Evolutionary conservation across 1,284 basidiomycete species (phyloP), one percentile per base, ranked within the genome.

Genomic region (Rhodotorula sp.): DNA sequence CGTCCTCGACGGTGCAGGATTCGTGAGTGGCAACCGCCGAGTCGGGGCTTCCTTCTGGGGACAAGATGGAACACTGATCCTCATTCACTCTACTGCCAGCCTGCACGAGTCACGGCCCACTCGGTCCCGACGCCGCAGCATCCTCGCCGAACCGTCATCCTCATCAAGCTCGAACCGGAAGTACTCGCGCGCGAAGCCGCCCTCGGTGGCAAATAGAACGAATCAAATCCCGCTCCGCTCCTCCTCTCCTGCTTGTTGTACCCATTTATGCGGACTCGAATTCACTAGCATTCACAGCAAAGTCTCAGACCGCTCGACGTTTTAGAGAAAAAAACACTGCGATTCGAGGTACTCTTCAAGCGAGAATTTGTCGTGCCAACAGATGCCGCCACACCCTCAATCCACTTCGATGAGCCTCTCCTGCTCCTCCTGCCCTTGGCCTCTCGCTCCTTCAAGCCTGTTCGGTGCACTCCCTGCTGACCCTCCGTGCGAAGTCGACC

Each of bases 81-180:
- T 14, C 42, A 4, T 4, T 4, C n/a, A 10, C 10, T 20, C n/a
- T n/a, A 37, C 8, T 15, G 26, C 12, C 79, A 98, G 95, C 95
- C 95, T 18, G 93, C 95, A 4, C 86, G 95, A 75, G 96, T 99
- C 22, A 99, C 96, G 0, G 94, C 96, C 0, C 96, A 99, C 80
- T 90, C 89, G 55, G 95, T 96, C 0, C 89, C 93, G 0, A 93
- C 87, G 0, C 83, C 89, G 17, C 87, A 90, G 72, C 87, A 85
- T 77, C 93, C 95, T 2, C 87, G 88, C 65, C 87, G 93, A 64
- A 95, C 90, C 1, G 94, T 93, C 24, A 92, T 97, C 70, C 85
- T 97, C 60, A 95, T 97, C 83, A 97, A 97, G 82, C 84, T 97
- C 69, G 93, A 96, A 80, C 88, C 68, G 4, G 61, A 65, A 24